These are phyloP conservation scores for Lablab purpureus DNA, from an alignment of 306 rosid species.

Conservation along the genomic window DNA sequence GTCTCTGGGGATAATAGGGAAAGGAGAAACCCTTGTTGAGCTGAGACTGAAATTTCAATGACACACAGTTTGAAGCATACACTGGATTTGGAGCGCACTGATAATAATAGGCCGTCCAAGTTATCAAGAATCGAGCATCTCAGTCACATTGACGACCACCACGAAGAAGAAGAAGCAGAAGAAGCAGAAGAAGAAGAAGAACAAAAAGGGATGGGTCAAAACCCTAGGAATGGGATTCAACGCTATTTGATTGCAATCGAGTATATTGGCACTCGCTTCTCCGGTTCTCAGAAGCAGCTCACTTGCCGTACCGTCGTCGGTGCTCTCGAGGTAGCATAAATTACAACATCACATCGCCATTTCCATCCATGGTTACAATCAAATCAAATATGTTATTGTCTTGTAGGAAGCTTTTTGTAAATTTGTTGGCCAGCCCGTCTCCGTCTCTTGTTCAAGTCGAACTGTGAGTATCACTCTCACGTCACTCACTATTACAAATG, in stretches of 20 bases:
- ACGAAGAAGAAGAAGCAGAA: too few species aligned
- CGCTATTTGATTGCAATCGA: slow-evolving; percentile 88
- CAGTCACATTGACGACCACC: slow-evolving; percentile 34
- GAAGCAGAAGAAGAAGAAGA: neutral
- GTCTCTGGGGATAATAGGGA: too few species aligned
- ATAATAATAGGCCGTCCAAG: slow-evolving; percentile 59
- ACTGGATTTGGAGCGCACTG: slow-evolving; percentile 52
- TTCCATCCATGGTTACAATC: neutral
- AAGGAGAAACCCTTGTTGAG: neutral
- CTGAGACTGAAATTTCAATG: slow-evolving; percentile 44
- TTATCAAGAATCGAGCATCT: slow-evolving; percentile 55
- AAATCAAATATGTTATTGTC: slow-evolving; percentile 28
- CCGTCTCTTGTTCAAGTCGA: slow-evolving; percentile 85
- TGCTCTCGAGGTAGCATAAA: slow-evolving; percentile 67
- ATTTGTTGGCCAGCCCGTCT: slow-evolving; percentile 81
- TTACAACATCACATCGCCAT: neutral
- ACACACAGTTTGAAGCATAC: slow-evolving; percentile 58
- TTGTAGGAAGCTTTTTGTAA: slow-evolving; percentile 85
- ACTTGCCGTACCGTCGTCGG: slow-evolving; percentile 86
- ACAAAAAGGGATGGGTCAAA: slow-evolving; percentile 53
- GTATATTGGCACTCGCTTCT: slow-evolving; percentile 87
- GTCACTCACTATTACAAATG: neutral
- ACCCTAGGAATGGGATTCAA: slow-evolving; percentile 54
- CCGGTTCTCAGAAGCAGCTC: slow-evolving; percentile 88
- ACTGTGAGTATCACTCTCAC: slow-evolving; percentile 64